Base-by-base conservation (phyloP, 768 basidiomycete species). In the Pleurotus pulmonarius region DNA sequence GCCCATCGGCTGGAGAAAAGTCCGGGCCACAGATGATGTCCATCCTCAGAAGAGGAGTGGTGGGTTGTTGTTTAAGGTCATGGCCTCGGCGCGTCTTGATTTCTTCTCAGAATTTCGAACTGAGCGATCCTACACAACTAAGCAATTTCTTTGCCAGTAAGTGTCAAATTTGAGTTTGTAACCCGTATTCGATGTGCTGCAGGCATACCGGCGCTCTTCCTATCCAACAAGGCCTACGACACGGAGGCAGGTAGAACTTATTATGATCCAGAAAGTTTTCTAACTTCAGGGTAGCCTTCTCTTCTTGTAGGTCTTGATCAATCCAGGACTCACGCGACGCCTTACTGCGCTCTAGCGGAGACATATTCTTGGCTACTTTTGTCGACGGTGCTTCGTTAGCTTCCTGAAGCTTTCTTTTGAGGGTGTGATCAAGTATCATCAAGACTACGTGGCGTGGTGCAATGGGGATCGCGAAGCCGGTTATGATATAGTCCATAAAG, bases 331-430 rank as follows among this genome's bases (percentile, higher is more conserved):
- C 29, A 11, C 9, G 29, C 29, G 11, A 34, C 11, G 29, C 9
- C 29, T 34, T 34, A 34, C 29, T 39, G 22, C 24, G 39, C 26
- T 29, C 46, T 53, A 92, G 91, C 83, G 88, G 24, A 84, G 88
- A 16, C 93, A 92, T 2, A 70, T 90, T 18, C 89, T 92, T 67
- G 92, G 90, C 2, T 90, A 83, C 63, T 93, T 92, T 64, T 85
- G 82, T 61, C 86, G 91, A 46, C 79, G 92, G 40, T 91, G 88
- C 65, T 86, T 80, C 58, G 77, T 90, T 48, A 86, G 80, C 62
- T 92, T 87, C 69, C 65, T 81, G 62, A 92, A 92, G 65, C 73
- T 94, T 3, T 89, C 91, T 0, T 92, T 87, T 61, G 77, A 79
- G 46, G 90, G 87, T 9, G 75, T 88, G n/a, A 74, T 79, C 49